Evolutionary conservation across 805 yeast species (phyloP).

Genomic region (Metschnikowia noctiluminum): DNA sequence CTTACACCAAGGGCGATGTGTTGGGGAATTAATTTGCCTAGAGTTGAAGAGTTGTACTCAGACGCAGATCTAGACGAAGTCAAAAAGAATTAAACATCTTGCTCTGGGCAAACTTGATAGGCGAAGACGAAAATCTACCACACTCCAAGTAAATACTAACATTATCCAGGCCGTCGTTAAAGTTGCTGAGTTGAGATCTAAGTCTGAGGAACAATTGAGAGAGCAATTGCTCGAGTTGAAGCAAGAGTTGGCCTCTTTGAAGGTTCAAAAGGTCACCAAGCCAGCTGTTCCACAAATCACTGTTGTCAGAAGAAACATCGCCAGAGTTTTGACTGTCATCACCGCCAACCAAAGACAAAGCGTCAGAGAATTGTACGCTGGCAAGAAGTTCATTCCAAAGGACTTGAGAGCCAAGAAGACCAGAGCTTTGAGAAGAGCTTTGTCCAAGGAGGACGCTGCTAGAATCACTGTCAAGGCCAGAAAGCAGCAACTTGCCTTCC

Average conservation of each 20-base stretch:
- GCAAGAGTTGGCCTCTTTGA: conserved; percentile 93
- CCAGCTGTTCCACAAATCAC: conserved; percentile 94
- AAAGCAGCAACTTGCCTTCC: conserved; percentile 94
- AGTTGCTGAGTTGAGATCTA: conserved; percentile 94
- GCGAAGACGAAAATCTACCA: too few species aligned
- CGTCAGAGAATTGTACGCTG: conserved; percentile 92
- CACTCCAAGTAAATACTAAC: conserved; percentile 20
- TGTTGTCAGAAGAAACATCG: conserved; percentile 97
- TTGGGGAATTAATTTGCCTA: too few species aligned
- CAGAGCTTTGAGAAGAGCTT: conserved; percentile 98
- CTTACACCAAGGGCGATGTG: too few species aligned
- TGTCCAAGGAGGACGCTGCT: conserved; percentile 82
- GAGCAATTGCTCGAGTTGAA: conserved; percentile 91
- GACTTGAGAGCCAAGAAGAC: conserved; percentile 99
- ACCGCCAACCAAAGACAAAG: conserved; percentile 94
- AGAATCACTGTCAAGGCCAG: conserved; percentile 82
- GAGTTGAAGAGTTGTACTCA: too few species aligned
- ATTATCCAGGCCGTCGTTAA: conserved; percentile 73
- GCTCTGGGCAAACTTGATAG: background rate
- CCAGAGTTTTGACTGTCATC: conserved; percentile 95
- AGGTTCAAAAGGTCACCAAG: conserved; percentile 91
- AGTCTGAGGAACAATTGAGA: conserved; percentile 96
- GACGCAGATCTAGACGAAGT: too few species aligned
- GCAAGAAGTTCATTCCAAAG: conserved; percentile 95
- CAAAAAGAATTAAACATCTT: background rate